phyloP scores from a whole-genome alignment of 1,139 yeast genomes.

The Lodderomyces metapsilosis region DNA sequence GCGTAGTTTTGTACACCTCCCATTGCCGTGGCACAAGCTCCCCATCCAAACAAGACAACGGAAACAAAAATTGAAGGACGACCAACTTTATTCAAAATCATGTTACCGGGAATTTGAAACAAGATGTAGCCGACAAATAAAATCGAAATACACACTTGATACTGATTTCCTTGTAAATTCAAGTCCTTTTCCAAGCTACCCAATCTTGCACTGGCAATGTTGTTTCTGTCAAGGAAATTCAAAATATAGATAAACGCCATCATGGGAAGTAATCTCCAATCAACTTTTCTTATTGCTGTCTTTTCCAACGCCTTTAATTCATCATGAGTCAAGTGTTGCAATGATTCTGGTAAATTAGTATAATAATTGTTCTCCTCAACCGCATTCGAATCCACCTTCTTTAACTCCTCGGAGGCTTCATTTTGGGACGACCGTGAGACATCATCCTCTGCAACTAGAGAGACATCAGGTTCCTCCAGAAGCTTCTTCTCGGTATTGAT shows the following conservation, averaged over 20 bases:
- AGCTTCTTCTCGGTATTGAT: neutral
- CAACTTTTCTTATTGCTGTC: constrained; percentile 47
- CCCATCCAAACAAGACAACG: constrained; percentile 52
- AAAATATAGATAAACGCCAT: constrained; percentile 50
- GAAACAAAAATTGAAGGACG: constrained; percentile 52
- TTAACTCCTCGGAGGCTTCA: constrained; percentile 8
- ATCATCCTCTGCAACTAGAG: constrained; percentile 7
- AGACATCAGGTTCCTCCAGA: constrained; percentile 6
- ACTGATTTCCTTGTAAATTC: constrained; percentile 46
- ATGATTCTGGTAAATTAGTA: constrained; percentile 30
- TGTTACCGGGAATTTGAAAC: constrained; percentile 57
- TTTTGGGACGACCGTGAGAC: constrained; percentile 8
- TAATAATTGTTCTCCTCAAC: constrained; percentile 10
- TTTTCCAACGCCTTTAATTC: constrained; percentile 38
- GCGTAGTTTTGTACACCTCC: constrained; percentile 28
- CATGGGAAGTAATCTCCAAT: constrained; percentile 54
- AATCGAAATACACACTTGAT: constrained; percentile 55
- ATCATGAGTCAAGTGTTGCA: constrained; percentile 31
- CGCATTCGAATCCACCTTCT: constrained; percentile 7
- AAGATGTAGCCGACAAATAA: constrained; percentile 61
- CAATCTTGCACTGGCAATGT: constrained; percentile 60
- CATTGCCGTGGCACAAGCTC: constrained; percentile 46
- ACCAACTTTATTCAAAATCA: constrained; percentile 48
- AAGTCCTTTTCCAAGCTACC: constrained; percentile 57
- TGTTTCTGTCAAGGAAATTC: constrained; percentile 57